phyloP scores from a whole-genome alignment of 306 rosid genomes.

The Potentilla sterilis region DNA sequence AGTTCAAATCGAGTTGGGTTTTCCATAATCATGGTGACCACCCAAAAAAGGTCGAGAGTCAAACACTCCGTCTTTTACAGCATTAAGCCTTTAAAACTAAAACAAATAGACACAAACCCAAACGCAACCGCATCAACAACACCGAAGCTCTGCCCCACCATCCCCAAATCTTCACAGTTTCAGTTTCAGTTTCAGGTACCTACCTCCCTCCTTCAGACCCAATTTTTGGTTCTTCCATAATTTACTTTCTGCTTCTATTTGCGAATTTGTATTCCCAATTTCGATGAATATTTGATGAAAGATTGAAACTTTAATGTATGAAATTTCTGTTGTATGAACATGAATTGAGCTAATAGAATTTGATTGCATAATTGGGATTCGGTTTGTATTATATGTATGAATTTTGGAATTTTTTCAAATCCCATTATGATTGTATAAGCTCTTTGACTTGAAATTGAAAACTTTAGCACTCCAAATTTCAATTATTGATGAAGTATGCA shows the following conservation, averaged over 20 bases:
- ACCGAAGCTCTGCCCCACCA: not conserved
- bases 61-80: not conserved
- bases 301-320: not conserved
- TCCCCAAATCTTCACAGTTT: not conserved
- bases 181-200: conserved; percentile 7
- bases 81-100: not conserved
- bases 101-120: not conserved
- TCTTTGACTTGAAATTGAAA: conserved; percentile 1
- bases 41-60: not conserved
- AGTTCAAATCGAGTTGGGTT: no score
- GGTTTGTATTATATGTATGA: not conserved
- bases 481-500: not conserved
- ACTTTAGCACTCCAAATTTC: not conserved
- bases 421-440: not conserved
- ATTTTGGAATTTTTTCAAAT: not conserved
- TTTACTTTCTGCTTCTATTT: not conserved
- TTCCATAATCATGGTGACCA: no score
- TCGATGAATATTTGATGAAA: not conserved
- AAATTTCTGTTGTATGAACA: not conserved
- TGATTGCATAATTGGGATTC: not conserved
- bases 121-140: not conserved
- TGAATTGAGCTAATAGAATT: not conserved
- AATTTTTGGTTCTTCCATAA: not conserved
- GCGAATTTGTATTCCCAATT: not conserved
- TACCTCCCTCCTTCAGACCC: not conserved